Percentiles rank a stretch among this genome's conserved stretches.
Conservation (phyloP, 352 stramenopile genomes). For the Phytopythium litorale region DNA sequence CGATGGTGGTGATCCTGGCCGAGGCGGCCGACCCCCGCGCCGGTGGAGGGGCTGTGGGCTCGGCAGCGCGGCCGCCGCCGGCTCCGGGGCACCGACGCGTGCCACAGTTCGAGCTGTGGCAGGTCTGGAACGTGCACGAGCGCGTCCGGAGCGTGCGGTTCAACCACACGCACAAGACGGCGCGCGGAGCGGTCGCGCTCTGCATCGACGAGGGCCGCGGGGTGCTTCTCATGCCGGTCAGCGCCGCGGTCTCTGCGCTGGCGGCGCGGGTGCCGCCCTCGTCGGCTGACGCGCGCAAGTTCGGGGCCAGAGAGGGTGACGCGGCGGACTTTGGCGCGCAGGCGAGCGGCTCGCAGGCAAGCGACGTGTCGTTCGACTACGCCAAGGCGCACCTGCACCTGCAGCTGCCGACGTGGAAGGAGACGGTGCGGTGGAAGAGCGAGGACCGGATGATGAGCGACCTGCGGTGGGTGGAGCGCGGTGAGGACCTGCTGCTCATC, state of each 20-base stretch:
- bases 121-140: slow-evolving; percentile 55
- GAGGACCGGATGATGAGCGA: slow-evolving; percentile 58
- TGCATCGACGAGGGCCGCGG: slow-evolving; percentile 58
- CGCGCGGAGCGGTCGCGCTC: slow-evolving; percentile 53
- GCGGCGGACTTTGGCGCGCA: neutral
- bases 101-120: slow-evolving; percentile 64
- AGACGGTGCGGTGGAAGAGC: slow-evolving; percentile 67
- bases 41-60: neutral
- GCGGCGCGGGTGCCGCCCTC: neutral
- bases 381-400: slow-evolving; percentile 69
- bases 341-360: neutral
- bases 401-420: slow-evolving; percentile 57
- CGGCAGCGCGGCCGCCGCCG: slow-evolving; percentile 9
- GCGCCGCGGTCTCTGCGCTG: slow-evolving; percentile 13
- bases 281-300: neutral
- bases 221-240: slow-evolving; percentile 56
- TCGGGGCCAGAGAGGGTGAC: neutral
- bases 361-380: slow-evolving; percentile 36
- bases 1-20: slow-evolving; percentile 57
- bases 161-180: slow-evolving; percentile 44
- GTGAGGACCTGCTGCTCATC: slow-evolving; percentile 66
- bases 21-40: slow-evolving; percentile 26
- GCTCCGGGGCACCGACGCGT: slow-evolving; percentile 8
- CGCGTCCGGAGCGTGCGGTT: slow-evolving; percentile 47
- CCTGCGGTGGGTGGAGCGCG: slow-evolving; percentile 72